Conservation (phyloP, 345 rosid genomes). For the Angophora floribunda region DNA sequence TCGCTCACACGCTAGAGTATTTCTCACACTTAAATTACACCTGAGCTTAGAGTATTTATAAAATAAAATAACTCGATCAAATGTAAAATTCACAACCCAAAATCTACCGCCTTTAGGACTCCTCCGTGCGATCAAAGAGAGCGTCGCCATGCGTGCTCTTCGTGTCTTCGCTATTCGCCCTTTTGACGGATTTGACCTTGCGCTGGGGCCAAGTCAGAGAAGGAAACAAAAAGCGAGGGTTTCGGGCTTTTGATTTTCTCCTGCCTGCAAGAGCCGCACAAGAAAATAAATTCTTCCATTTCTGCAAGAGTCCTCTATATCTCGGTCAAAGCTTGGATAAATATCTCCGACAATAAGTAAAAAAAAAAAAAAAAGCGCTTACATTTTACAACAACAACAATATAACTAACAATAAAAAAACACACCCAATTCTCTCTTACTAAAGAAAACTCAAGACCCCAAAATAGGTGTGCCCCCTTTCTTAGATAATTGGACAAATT, state of each 20-base stretch:
- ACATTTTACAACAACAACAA: too few species aligned
- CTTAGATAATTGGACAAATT: not conserved
- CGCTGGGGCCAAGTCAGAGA: too few species aligned
- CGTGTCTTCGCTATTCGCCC: too few species aligned
- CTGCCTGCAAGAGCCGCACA: too few species aligned
- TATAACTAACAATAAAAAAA: not conserved
- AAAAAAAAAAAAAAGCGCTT: too few species aligned
- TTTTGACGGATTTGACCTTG: too few species aligned
- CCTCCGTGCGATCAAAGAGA: not conserved
- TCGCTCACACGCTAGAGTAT: not conserved
- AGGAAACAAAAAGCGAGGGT: too few species aligned
- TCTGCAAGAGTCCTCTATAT: too few species aligned
- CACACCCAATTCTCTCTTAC: not conserved
- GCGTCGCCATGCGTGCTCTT: too few species aligned
- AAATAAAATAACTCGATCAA: not conserved
- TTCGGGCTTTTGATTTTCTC: too few species aligned
- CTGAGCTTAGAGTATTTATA: not conserved
- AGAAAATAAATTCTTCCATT: too few species aligned
- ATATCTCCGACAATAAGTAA: not conserved
- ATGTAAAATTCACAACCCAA: not conserved
- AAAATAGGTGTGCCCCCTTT: not conserved
- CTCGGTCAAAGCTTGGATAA: not conserved
- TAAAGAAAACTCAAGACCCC: not conserved
- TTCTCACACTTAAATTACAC: not conserved
- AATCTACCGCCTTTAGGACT: too few species aligned